Percentiles rank a stretch among this genome's conserved stretches.
Evolutionary conservation across 2,329 filamentous ascomycete species (phyloP).

Genomic region (Cladosporium sp.): DNA sequence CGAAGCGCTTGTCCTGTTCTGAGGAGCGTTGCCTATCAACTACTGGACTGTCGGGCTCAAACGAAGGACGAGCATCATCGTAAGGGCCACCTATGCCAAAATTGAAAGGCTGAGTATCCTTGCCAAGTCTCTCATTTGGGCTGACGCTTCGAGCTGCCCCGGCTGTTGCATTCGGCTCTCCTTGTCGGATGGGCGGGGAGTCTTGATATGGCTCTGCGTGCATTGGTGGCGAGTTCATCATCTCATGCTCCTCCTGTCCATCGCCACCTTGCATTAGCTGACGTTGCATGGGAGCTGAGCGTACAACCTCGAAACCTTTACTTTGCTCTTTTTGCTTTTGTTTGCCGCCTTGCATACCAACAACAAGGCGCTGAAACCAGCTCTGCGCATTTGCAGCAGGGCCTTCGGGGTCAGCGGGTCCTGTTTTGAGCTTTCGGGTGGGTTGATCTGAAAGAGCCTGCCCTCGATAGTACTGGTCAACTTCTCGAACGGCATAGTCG

Average conservation of each 20-base stretch:
- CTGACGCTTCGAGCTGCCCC: slow-evolving; percentile 18
- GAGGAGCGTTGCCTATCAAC: not conserved
- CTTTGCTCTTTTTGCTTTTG: slow-evolving; percentile 83
- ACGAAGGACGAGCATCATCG: slow-evolving; percentile 9
- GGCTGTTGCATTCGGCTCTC: slow-evolving; percentile 16
- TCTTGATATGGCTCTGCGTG: slow-evolving; percentile 30
- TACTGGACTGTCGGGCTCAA: slow-evolving; percentile 14
- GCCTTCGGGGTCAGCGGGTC: slow-evolving; percentile 88
- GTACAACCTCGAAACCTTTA: slow-evolving; percentile 94
- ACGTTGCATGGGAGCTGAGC: slow-evolving; percentile 71
- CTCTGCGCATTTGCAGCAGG: slow-evolving; percentile 83
- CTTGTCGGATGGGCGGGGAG: slow-evolving; percentile 18
- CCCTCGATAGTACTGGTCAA: slow-evolving; percentile 94
- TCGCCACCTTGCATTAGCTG: slow-evolving; percentile 41
- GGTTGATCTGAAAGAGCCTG: slow-evolving; percentile 77
- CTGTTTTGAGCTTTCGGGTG: slow-evolving; percentile 82
- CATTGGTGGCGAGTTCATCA: slow-evolving; percentile 30
- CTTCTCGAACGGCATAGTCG: slow-evolving; percentile 90
- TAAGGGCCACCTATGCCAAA: slow-evolving; percentile 19
- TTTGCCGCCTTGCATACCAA: slow-evolving; percentile 23
- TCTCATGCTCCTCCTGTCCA: slow-evolving; percentile 44
- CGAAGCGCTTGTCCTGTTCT: not conserved
- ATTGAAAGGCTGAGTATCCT: slow-evolving; percentile 16
- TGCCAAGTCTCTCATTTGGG: not conserved
- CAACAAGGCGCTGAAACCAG: slow-evolving; percentile 75